Percentiles rank a stretch among this genome's conserved stretches.
Conservation (phyloP, 805 yeast genomes). For the Lachancea fermentati region DNA sequence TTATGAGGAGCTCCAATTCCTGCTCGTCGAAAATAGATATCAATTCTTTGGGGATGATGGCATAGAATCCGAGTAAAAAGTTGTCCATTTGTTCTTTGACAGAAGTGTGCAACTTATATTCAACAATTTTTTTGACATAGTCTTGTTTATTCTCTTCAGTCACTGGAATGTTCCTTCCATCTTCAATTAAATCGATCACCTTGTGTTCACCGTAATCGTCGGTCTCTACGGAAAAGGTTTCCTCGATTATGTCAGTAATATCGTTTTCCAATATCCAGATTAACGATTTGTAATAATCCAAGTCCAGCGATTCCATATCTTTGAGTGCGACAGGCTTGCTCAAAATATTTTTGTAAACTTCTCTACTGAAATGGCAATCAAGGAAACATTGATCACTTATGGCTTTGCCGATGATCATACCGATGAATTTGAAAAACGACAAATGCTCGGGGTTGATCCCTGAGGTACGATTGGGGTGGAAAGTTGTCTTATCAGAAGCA, state of each 20-base stretch:
- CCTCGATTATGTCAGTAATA: conserved; percentile 91
- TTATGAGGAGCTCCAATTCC: conserved; percentile 84
- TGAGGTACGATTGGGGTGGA: conserved; percentile 91
- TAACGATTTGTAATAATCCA: conserved; percentile 86
- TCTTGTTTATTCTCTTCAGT: conserved; percentile 88
- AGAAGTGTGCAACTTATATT: conserved; percentile 75
- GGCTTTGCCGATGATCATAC: conserved; percentile 91
- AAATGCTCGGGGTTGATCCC: conserved; percentile 91
- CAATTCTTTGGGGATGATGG: conserved; percentile 77
- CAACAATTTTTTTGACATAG: conserved; percentile 80
- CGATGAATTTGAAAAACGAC: conserved; percentile 90
- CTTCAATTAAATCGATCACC: conserved; percentile 71
- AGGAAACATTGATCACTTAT: conserved; percentile 77
- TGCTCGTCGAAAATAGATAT: conserved; percentile 90
- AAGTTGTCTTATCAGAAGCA: conserved; percentile 85
- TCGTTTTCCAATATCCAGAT: conserved; percentile 97
- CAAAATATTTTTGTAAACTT: conserved; percentile 83
- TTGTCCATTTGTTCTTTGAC: conserved; percentile 84
- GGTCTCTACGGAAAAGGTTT: conserved; percentile 87
- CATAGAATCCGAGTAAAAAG: conserved; percentile 82
- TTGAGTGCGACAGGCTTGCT: conserved; percentile 77
- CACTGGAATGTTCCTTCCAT: conserved; percentile 79
- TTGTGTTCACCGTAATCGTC: conserved; percentile 92
- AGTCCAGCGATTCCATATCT: conserved; percentile 91
- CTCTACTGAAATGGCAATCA: conserved; percentile 93